Percentiles rank a stretch among this genome's conserved stretches.
These are phyloP conservation scores for Neurospora pannonica DNA, from an alignment of 495 filamentous ascomycete genomes.

Conservation along the genomic window DNA sequence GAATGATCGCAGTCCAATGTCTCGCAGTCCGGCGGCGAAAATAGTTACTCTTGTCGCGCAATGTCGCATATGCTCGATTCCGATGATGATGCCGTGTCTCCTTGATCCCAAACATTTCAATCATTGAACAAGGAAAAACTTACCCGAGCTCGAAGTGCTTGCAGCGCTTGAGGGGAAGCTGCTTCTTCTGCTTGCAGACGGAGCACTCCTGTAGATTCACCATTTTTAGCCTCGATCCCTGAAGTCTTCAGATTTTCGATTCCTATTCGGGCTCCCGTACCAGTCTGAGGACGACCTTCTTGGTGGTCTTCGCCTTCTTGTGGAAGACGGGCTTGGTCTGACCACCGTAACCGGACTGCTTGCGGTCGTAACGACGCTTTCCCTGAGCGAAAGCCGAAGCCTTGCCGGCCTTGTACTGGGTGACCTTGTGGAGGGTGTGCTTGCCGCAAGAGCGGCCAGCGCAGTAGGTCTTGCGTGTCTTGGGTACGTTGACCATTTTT, in stretches of 20 bases:
- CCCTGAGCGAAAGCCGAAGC: constrained; percentile 92
- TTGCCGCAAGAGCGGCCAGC: constrained; percentile 91
- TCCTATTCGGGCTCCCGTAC: constrained; percentile 11
- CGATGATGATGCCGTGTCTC: neutral
- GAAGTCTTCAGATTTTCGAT: neutral
- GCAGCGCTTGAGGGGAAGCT: constrained; percentile 95
- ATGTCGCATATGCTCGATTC: neutral
- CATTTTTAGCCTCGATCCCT: constrained; percentile 10
- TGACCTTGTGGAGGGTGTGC: constrained; percentile 90
- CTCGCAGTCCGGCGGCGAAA: neutral
- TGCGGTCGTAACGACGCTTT: constrained; percentile 99
- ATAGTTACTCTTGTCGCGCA: neutral
- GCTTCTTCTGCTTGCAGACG: constrained; percentile 94
- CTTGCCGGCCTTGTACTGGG: constrained; percentile 83
- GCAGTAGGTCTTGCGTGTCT: constrained; percentile 56
- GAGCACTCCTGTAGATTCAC: constrained; percentile 90
- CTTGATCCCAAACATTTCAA: neutral
- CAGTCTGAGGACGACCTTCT: constrained; percentile 97
- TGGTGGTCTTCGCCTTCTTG: constrained; percentile 99
- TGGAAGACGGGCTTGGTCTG: constrained; percentile 99
- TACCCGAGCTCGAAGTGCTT: constrained; percentile 99
- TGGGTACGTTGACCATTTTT: constrained; percentile 37
- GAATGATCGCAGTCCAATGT: neutral
- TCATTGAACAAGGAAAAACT: constrained; percentile 27
- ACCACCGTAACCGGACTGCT: constrained; percentile 99